Evolutionary conservation across 106 monocot genomes (phyloP), one percentile per base, ranked within the genome.

Genomic region (Xerophyta viscosa): DNA sequence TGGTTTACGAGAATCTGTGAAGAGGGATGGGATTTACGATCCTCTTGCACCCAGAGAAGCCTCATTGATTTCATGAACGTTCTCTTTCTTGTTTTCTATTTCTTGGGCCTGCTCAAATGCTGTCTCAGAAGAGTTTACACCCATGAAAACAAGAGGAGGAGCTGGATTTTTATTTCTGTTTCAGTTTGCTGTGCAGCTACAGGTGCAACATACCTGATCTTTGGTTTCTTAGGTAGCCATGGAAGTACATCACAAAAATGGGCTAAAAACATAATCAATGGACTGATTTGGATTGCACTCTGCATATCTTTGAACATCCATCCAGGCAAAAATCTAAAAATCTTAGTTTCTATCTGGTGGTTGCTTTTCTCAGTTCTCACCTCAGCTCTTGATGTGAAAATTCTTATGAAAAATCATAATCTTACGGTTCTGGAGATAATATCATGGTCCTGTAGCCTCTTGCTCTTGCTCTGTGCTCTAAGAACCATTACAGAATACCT

Each of bases 381-480:
- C 49, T 74, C 77, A 49, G 74, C 55, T 20, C 53, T 66, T 24
- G 55, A 66, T 21, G 28, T 71, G 19, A 62, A 67, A 58, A 45
- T 59, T 25, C 19, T 74, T 24, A 19, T 69, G 13, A 61, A 26
- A 53, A 17, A 27, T 20, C 31, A 52, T 10, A 24, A 22, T 23
- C 52, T 78, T 62, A 26, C 3, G 22, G 27, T 69, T 29, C 39
- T 78, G 8, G 77, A 74, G 3, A 36, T 74, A 29, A 41, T 78
- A 14, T 57, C 74, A 51, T 83, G 77, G 77, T 45, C 37, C 36
- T 49, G 30, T 1, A 70, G 48, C 57, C 47, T 78, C 25, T 42
- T 75, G 19, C 76, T 92, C 20, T 67, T 83, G 6, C 27, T 71
- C 42, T 87, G 70, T 15, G 64, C 63, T 15, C 4, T 73, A 14